These are phyloP conservation scores for Salix koriyanagi DNA, from an alignment of 345 rosid genomes.

Conservation along the genomic window DNA sequence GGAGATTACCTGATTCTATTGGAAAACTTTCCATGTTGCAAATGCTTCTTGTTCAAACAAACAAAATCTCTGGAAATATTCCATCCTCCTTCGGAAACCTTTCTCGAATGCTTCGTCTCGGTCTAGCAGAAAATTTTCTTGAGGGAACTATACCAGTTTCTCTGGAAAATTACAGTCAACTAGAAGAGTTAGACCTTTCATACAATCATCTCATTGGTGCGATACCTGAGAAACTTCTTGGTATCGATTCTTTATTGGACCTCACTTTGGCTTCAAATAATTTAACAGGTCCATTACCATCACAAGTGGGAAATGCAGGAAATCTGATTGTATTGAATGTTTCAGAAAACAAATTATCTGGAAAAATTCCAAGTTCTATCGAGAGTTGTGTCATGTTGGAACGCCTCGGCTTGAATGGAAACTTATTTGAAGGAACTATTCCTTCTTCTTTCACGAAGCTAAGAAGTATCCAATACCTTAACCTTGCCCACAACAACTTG, in stretches of 20 bases:
- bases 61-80: no score
- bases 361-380: no score
- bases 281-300: no score
- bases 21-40: no score
- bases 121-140: neutral
- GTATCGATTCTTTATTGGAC: neutral
- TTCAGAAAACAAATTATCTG: no score
- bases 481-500: neutral
- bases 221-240: neutral
- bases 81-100: no score
- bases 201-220: neutral
- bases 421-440: neutral
- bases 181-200: accelerated
- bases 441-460: neutral
- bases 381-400: no score
- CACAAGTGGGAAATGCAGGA: no score
- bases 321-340: no score
- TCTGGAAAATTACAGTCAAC: neutral
- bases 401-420: neutral
- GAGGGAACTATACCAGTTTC: neutral
- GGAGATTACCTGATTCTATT: neutral
- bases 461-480: neutral
- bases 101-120: neutral
- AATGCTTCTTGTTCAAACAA: no score
- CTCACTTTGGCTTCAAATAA: neutral